phyloP scores from a whole-genome alignment of 192 early-diverging fungal species.

The Coemansia sp. region DNA sequence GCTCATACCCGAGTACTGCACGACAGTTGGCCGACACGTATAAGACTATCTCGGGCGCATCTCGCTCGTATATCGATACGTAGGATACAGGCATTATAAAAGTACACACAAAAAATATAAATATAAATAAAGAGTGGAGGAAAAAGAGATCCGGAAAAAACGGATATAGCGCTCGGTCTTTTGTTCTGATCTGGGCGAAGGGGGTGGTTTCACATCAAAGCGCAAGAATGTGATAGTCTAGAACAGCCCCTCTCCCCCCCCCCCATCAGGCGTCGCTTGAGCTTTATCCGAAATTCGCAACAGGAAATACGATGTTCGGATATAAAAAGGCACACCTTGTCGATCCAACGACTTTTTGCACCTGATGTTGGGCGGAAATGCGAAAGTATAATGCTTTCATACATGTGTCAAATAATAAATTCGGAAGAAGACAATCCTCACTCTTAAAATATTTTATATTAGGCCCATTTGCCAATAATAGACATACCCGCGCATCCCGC shows the following conservation, averaged over 20 bases:
- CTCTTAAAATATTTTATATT: slow-evolving; percentile 11
- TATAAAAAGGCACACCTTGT: not conserved
- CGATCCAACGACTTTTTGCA: not conserved
- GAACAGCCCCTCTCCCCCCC: no score
- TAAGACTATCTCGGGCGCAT: slow-evolving; percentile 34
- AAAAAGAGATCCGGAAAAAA: not conserved
- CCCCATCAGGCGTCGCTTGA: no score
- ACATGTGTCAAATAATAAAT: no score
- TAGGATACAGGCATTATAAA: slow-evolving; percentile 39
- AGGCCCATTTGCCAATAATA: slow-evolving; percentile 78
- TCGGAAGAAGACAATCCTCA: no score
- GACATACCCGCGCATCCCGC: slow-evolving; percentile 75
- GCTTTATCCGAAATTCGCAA: no score
- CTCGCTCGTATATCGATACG: slow-evolving; percentile 38
- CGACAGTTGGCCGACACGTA: slow-evolving; percentile 41
- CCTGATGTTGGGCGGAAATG: not conserved
- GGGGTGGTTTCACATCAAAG: no score
- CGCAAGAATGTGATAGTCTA: no score
- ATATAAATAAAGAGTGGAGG: not conserved
- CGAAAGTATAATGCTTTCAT: not conserved
- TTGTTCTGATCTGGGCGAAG: no score
- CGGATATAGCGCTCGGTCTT: not conserved
- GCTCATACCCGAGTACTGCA: slow-evolving; percentile 36
- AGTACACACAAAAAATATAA: not conserved
- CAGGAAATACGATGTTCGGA: no score